Conservation (phyloP, 208 protist genomes). For the Leishmania major region DNA sequence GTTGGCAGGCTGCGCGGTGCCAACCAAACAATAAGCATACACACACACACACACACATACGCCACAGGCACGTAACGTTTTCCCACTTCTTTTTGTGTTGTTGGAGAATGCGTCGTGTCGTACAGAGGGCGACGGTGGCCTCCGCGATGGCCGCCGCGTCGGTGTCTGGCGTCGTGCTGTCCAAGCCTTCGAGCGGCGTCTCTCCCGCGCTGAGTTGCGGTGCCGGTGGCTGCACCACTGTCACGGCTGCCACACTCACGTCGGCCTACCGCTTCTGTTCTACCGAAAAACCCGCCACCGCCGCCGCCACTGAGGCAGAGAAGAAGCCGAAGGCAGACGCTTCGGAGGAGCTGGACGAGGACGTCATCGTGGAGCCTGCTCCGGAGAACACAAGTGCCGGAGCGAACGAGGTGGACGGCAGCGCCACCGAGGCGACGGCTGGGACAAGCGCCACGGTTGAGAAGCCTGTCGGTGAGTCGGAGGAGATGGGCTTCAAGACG, state of each 20-base stretch:
- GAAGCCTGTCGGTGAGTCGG: conserved; percentile 68
- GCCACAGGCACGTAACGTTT: neutral
- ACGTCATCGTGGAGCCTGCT: conserved; percentile 83
- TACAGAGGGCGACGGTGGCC: conserved; percentile 34
- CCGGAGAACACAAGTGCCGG: conserved; percentile 31
- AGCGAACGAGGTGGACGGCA: conserved; percentile 21
- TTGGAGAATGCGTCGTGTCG: conserved; percentile 49
- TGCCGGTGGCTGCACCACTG: conserved; percentile 1
- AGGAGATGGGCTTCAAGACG: conserved; percentile 96
- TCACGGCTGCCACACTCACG: conserved; percentile 5
- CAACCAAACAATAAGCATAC: neutral
- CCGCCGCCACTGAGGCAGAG: neutral
- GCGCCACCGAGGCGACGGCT: conserved; percentile 11
- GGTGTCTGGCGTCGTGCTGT: neutral
- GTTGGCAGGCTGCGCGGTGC: too few relatives aligned
- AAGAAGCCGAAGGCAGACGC: conserved; percentile 23
- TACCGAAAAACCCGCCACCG: conserved; percentile 16
- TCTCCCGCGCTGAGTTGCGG: conserved; percentile 1
- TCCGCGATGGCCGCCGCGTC: conserved; percentile 17
- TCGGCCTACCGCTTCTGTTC: conserved; percentile 27
- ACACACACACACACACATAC: neutral
- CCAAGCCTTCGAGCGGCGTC: neutral
- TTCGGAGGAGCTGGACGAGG: conserved; percentile 72
- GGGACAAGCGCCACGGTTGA: conserved; percentile 46
- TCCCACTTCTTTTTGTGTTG: neutral